Evolutionary conservation across 345 rosid species (phyloP).

Genomic region (Salix purpurea): DNA sequence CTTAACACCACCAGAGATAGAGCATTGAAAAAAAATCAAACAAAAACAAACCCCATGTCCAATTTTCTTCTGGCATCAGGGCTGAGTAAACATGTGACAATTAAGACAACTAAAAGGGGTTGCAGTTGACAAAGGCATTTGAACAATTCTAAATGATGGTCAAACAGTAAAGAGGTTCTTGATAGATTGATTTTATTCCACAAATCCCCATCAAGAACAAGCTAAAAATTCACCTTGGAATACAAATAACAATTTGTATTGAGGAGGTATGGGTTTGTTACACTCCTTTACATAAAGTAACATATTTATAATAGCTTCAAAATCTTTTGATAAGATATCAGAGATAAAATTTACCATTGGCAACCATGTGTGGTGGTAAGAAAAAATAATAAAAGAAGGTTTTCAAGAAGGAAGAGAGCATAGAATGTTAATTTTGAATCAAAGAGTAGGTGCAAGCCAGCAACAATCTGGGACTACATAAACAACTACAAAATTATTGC

Average conservation of each 20-base stretch:
- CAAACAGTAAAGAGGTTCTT: neutral
- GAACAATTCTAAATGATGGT: neutral
- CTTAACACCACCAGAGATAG: neutral
- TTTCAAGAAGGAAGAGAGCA: too few relatives aligned
- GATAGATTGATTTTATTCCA: neutral
- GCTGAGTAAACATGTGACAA: neutral
- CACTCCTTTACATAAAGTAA: neutral
- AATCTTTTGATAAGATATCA: too few relatives aligned
- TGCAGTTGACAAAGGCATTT: neutral
- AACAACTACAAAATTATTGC: neutral
- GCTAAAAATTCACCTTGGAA: neutral
- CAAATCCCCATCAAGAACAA: neutral
- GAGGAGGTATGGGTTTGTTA: neutral
- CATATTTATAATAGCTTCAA: too few relatives aligned
- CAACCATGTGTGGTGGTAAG: too few relatives aligned
- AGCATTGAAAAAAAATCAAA: neutral
- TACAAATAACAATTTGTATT: neutral
- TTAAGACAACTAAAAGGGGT: slow-evolving; percentile 2
- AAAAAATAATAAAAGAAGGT: too few relatives aligned
- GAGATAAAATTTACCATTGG: too few relatives aligned
- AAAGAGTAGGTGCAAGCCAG: neutral
- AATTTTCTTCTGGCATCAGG: neutral
- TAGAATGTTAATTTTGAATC: too few relatives aligned
- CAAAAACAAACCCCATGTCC: neutral
- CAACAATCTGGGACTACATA: neutral